A percentile compares a stretch with the other conserved stretches of the same genome.
phyloP scores from a whole-genome alignment of 2,329 filamentous ascomycete species.

The Talaromyces sp. region DNA sequence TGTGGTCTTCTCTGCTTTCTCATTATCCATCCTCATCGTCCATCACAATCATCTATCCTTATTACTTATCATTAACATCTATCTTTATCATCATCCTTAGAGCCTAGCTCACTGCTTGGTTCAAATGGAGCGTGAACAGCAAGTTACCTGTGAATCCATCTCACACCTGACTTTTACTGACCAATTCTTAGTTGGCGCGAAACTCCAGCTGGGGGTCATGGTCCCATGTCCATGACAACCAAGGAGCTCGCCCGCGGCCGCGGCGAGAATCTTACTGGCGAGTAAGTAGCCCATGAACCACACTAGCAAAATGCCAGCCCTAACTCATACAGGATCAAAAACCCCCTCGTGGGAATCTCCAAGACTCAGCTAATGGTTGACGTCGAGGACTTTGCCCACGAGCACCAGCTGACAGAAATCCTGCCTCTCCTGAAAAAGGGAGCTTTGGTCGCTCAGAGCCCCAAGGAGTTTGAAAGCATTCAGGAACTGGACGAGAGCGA shows the following conservation, averaged over 20 bases:
- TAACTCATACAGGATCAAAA: constrained; percentile 16
- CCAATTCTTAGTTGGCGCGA: neutral
- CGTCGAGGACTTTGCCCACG: constrained; percentile 42
- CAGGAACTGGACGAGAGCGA: constrained; percentile 42
- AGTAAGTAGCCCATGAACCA: constrained; percentile 19
- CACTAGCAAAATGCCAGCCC: neutral
- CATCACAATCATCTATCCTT: neutral
- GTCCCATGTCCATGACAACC: neutral
- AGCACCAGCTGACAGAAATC: constrained; percentile 58
- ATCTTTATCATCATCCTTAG: neutral
- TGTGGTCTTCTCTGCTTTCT: neutral
- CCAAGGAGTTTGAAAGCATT: constrained; percentile 42
- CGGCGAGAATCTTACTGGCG: constrained; percentile 27
- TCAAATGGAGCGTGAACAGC: neutral
- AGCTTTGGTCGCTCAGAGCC: constrained; percentile 48
- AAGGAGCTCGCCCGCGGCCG: neutral
- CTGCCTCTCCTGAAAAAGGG: constrained; percentile 36
- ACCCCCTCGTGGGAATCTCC: constrained; percentile 27
- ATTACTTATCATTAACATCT: neutral
- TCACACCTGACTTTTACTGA: neutral
- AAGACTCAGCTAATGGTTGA: constrained; percentile 26
- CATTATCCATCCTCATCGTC: neutral
- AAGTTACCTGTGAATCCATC: neutral
- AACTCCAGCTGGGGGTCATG: neutral
- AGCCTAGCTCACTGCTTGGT: neutral